Percentiles rank a stretch among this genome's conserved stretches.
phyloP scores from a whole-genome alignment of 208 protist genomes.

The Vickermania spadyakhi region DNA sequence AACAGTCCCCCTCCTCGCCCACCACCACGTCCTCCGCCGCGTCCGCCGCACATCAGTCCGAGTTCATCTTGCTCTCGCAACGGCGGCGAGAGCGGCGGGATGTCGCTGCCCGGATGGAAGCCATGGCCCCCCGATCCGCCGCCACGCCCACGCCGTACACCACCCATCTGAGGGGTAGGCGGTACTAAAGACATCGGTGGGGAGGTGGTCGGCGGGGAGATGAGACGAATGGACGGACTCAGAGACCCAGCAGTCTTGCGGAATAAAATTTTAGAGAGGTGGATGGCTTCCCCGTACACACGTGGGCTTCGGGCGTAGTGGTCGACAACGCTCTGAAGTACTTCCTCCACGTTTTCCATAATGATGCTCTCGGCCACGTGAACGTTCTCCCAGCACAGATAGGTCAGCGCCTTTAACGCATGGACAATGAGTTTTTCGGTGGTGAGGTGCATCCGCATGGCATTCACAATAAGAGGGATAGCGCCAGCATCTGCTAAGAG shows the following conservation, averaged over 20 bases:
- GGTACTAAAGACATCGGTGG: constrained; percentile 56
- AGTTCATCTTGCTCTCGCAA: neutral
- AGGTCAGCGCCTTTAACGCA: constrained; percentile 87
- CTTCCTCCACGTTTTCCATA: constrained; percentile 56
- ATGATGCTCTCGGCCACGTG: constrained; percentile 84
- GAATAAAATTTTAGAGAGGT: constrained; percentile 87
- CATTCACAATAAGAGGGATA: constrained; percentile 79
- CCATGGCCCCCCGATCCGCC: constrained; percentile 8
- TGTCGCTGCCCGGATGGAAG: constrained; percentile 7
- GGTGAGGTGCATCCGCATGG: constrained; percentile 68
- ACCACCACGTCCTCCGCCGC: constrained; percentile 15
- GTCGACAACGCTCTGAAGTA: constrained; percentile 62
- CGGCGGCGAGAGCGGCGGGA: constrained; percentile 1
- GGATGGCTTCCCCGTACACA: constrained; percentile 78
- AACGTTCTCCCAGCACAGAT: constrained; percentile 88
- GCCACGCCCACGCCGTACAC: constrained; percentile 4
- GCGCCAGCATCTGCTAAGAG: constrained; percentile 73
- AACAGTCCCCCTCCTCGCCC: constrained; percentile 6
- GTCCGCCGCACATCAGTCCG: neutral
- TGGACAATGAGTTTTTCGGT: constrained; percentile 89
- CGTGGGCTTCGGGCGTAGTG: constrained; percentile 54
- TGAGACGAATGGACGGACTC: constrained; percentile 36
- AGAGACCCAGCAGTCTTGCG: constrained; percentile 69
- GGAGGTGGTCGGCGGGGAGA: constrained; percentile 70
- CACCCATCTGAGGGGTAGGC: constrained; percentile 24